Percentiles rank a stretch among this genome's conserved stretches.
These are phyloP conservation scores for Sequoiadendron giganteum DNA, from an alignment of 75 land plant species.

Conservation along the genomic window DNA sequence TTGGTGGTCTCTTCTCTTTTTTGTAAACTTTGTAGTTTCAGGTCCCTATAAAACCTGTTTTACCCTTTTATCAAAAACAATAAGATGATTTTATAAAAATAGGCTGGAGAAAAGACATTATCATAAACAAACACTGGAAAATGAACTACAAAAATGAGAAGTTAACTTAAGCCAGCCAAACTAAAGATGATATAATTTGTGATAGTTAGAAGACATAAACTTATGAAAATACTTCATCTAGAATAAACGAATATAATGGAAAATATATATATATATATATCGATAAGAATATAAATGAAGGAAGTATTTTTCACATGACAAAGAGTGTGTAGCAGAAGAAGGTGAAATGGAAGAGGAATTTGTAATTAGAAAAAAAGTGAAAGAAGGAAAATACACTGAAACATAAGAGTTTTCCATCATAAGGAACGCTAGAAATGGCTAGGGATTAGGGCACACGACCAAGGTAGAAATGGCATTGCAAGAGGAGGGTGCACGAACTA, in stretches of 20 bases:
- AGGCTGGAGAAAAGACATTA: not conserved
- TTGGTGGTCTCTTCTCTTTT: too few relatives aligned
- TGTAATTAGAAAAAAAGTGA: not conserved
- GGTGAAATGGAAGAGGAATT: not conserved
- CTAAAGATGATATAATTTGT: too few relatives aligned
- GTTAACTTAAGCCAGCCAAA: not conserved
- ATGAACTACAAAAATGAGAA: not conserved
- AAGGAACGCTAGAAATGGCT: too few relatives aligned
- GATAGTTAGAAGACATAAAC: too few relatives aligned
- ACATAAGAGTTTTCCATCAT: too few relatives aligned
- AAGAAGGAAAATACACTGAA: not conserved
- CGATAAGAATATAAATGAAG: not conserved
- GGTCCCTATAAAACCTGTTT: too few relatives aligned
- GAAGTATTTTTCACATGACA: not conserved
- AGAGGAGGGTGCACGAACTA: too few relatives aligned
- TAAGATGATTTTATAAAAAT: not conserved
- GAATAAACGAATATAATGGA: not conserved
- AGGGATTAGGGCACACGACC: too few relatives aligned
- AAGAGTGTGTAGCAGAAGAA: not conserved
- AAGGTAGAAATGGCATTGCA: too few relatives aligned
- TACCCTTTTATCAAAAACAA: too few relatives aligned
- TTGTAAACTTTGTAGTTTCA: too few relatives aligned
- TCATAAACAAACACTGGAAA: not conserved
- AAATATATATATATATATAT: not conserved
- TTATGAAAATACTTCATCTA: not conserved